Evolutionary conservation across 2,329 filamentous ascomycete genomes (phyloP).

Genomic region (Eutypa lata): DNA sequence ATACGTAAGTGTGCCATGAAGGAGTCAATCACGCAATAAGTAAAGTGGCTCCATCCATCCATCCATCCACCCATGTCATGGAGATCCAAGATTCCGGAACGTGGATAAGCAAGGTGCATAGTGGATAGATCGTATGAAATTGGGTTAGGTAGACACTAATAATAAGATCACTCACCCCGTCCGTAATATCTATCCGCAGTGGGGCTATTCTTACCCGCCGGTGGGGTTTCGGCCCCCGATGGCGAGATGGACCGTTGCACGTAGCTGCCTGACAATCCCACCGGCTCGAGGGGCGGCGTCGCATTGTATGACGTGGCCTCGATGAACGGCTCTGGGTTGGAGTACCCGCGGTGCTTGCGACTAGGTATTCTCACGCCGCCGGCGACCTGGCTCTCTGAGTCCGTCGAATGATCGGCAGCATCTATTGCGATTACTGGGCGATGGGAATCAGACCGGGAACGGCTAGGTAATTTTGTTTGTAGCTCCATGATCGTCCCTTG

Average conservation of each 20-base stretch:
- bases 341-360: conserved; percentile 36
- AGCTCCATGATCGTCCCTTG: conserved; percentile 50
- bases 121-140: no score
- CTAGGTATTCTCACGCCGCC: conserved; percentile 26
- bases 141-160: no score
- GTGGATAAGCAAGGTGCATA: no score
- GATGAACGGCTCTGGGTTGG: conserved; percentile 38
- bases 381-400: conserved; percentile 31
- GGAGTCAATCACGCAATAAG: no score
- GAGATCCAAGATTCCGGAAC: no score
- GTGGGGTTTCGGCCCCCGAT: conserved; percentile 29
- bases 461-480: conserved; percentile 31
- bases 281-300: conserved; percentile 39
- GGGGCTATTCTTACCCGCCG: conserved; percentile 21
- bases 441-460: conserved; percentile 11
- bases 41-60: no score
- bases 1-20: no score
- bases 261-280: conserved; percentile 24
- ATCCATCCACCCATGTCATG: no score
- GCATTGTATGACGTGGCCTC: conserved; percentile 41
- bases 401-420: conserved; percentile 30
- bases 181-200: conserved; percentile 44
- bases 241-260: conserved; percentile 36
- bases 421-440: conserved; percentile 25
- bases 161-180: conserved; percentile 36